A percentile compares a stretch with the other conserved stretches of the same genome.
Conservation (phyloP, 257 asterid genomes). For the Linderniella brevidens region DNA sequence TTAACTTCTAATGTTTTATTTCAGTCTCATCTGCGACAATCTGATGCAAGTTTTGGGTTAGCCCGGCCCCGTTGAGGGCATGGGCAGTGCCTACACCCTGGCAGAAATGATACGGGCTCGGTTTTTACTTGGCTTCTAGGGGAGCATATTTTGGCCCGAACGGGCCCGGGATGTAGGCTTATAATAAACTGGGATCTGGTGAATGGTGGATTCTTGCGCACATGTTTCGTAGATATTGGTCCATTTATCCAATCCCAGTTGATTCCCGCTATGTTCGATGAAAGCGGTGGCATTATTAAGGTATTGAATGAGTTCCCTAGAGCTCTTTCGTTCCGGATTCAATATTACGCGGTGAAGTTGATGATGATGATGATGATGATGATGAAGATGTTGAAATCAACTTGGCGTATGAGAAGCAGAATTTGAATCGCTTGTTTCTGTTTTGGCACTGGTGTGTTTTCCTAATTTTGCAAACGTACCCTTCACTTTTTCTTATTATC, state of each 20-base stretch:
- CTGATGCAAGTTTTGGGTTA: conserved; percentile 2
- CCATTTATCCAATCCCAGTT: background rate
- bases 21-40: conserved; percentile 4
- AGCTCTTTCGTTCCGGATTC: background rate
- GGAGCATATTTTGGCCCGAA: background rate
- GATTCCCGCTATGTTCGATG: background rate
- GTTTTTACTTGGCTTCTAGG: background rate
- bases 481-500: no score
- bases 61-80: conserved; percentile 9
- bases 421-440: no score
- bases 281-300: background rate
- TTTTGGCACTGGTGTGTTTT: no score
- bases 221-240: background rate
- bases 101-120: background rate
- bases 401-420: no score
- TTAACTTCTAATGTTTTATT: background rate
- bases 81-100: conserved; percentile 6
- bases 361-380: no score
- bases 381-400: no score
- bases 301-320: background rate
- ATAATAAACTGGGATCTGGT: background rate
- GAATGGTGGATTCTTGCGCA: background rate
- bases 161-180: conserved; percentile 2
- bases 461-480: no score
- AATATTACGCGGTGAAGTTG: no score